phyloP scores from a whole-genome alignment of 495 filamentous ascomycete genomes.

The Podospora didyma region DNA sequence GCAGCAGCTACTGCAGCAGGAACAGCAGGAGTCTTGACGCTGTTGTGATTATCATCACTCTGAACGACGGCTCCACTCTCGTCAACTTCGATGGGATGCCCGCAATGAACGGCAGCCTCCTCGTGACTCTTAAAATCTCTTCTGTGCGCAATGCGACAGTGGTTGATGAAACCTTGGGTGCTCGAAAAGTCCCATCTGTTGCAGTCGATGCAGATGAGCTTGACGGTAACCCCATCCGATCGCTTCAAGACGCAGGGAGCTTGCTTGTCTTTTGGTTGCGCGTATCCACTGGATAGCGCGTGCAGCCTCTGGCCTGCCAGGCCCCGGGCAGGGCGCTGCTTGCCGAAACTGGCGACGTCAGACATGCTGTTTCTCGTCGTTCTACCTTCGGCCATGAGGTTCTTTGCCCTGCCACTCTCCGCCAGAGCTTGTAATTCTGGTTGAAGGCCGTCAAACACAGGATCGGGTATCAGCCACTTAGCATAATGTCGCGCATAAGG shows the following conservation, averaged over 20 bases:
- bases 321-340: constrained; percentile 60
- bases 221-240: constrained; percentile 54
- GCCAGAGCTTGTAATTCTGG: constrained; percentile 30
- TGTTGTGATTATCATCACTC: constrained; percentile 43
- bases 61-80: constrained; percentile 54
- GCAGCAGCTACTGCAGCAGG: constrained; percentile 16
- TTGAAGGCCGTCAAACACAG: constrained; percentile 70
- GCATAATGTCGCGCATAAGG: constrained; percentile 93
- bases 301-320: constrained; percentile 60
- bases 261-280: constrained; percentile 62
- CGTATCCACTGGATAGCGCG: constrained; percentile 67
- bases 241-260: constrained; percentile 50
- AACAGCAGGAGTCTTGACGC: too few relatives aligned
- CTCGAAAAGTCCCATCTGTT: constrained; percentile 86
- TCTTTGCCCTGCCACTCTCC: constrained; percentile 37
- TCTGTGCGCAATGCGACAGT: constrained; percentile 91
- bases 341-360: constrained; percentile 48
- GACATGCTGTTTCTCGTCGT: constrained; percentile 68
- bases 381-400: constrained; percentile 55
- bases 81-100: constrained; percentile 71
- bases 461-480: constrained; percentile 88
- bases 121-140: constrained; percentile 92
- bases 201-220: constrained; percentile 87
- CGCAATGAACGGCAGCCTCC: constrained; percentile 84
- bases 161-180: constrained; percentile 96